Conservation (phyloP, 257 asterid species). For the Coffea canephora region DNA sequence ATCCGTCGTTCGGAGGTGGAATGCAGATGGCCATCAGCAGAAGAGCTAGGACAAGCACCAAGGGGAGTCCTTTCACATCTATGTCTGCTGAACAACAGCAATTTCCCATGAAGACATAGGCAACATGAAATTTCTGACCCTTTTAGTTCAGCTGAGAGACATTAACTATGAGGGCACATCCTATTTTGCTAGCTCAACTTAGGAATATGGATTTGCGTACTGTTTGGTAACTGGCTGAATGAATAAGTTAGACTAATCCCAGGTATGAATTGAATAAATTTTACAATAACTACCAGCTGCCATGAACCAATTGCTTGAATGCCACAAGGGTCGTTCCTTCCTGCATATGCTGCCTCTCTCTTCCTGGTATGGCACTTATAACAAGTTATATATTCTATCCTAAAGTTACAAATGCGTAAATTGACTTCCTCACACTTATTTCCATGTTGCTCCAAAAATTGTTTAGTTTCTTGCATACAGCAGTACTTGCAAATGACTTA, state of each 20-base stretch:
- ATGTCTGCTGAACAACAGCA: constrained; percentile 23
- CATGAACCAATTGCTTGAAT: no score
- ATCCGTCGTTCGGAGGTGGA: constrained; percentile 23
- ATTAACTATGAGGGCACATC: background rate
- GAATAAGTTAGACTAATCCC: no score
- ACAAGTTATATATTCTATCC: no score
- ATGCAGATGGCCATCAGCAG: constrained; percentile 27
- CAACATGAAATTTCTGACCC: background rate
- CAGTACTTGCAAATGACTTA: background rate
- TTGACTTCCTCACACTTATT: no score
- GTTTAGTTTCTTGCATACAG: no score
- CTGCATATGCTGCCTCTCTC: no score
- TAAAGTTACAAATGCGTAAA: no score
- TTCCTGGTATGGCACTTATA: background rate
- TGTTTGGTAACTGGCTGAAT: no score
- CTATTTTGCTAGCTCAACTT: background rate
- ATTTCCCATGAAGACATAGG: constrained; percentile 29
- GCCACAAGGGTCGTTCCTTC: no score
- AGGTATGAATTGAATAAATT: no score
- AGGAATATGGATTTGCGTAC: no score
- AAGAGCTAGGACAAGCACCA: constrained; percentile 30
- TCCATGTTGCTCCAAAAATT: background rate
- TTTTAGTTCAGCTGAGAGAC: background rate
- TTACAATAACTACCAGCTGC: no score
- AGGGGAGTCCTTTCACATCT: constrained; percentile 15